phyloP scores from a whole-genome alignment of 768 basidiomycete genomes.

The Galerina sulciceps region DNA sequence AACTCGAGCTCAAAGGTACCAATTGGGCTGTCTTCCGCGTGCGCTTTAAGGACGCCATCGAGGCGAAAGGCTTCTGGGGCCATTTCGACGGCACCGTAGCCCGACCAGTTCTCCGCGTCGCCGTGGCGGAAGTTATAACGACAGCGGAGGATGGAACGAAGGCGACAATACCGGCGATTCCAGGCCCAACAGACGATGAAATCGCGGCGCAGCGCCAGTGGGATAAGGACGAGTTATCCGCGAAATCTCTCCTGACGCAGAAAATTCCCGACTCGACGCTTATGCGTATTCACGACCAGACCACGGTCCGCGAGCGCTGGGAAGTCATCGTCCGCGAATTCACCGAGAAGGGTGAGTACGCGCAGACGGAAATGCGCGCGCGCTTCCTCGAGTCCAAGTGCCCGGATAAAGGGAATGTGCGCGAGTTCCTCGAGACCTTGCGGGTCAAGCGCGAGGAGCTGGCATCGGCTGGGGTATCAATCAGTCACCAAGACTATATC shows the following conservation, averaged over 20 bases:
- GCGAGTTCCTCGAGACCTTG: slow-evolving; percentile 28
- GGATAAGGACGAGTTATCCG: slow-evolving; percentile 39
- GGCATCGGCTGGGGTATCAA: slow-evolving; percentile 26
- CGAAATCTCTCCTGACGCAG: slow-evolving; percentile 30
- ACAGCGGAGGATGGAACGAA: no score
- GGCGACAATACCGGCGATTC: background rate
- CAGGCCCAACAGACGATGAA: background rate
- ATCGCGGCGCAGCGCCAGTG: slow-evolving; percentile 20
- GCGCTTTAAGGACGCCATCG: no score
- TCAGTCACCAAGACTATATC: slow-evolving; percentile 31
- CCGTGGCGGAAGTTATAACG: background rate
- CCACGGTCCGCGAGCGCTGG: slow-evolving; percentile 32
- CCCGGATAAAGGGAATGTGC: no score
- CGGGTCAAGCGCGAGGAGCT: slow-evolving; percentile 22
- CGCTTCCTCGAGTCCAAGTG: slow-evolving; percentile 32
- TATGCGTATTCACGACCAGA: no score
- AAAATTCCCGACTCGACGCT: no score
- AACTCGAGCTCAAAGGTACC: no score
- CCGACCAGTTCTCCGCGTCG: slow-evolving; percentile 9
- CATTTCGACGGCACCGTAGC: slow-evolving; percentile 29
- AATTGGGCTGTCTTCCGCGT: no score
- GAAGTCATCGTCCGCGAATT: slow-evolving; percentile 30
- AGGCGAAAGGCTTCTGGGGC: slow-evolving; percentile 30
- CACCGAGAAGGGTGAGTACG: slow-evolving; percentile 32
- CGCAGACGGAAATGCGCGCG: slow-evolving; percentile 27